These are phyloP conservation scores for Inonotus hispidus DNA, from an alignment of 1,284 basidiomycete genomes.

Conservation along the genomic window DNA sequence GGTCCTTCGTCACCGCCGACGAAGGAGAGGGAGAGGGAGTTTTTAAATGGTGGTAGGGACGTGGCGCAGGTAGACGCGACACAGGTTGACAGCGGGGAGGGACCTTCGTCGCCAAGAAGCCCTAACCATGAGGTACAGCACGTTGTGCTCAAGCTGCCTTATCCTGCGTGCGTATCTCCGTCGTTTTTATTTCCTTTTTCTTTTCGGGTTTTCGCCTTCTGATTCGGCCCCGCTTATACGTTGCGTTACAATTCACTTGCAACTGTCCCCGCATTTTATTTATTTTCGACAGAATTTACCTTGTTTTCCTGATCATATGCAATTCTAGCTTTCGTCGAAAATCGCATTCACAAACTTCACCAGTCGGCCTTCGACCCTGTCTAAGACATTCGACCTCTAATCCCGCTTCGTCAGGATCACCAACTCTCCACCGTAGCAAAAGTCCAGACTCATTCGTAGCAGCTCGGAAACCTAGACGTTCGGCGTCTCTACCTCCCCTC, in stretches of 20 bases:
- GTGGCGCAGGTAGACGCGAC: not conserved
- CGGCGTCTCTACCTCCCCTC: slow-evolving; percentile 5
- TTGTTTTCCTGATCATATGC: not conserved
- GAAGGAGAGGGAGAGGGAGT: slow-evolving; percentile 3
- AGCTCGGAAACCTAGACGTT: not conserved
- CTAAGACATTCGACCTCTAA: not conserved
- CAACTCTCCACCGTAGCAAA: not conserved
- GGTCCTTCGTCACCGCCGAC: not conserved
- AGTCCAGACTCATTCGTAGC: not conserved
- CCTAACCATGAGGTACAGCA: slow-evolving; percentile 2
- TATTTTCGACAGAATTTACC: not conserved
- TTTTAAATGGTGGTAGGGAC: not conserved
- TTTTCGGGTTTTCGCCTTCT: not conserved
- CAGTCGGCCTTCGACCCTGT: slow-evolving; percentile 7
- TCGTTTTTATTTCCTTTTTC: not conserved
- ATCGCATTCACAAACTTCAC: not conserved
- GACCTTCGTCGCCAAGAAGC: not conserved
- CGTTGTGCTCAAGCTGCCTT: slow-evolving; percentile 16
- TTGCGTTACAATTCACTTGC: not conserved
- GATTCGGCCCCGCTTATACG: not conserved
- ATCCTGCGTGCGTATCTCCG: slow-evolving; percentile 14
- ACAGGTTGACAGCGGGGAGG: not conserved
- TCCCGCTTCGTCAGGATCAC: not conserved
- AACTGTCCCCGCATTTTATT: not conserved
- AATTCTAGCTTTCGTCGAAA: slow-evolving; percentile 11